phyloP scores from a whole-genome alignment of 2,329 filamentous ascomycete species.

The Elsinoe australis region DNA sequence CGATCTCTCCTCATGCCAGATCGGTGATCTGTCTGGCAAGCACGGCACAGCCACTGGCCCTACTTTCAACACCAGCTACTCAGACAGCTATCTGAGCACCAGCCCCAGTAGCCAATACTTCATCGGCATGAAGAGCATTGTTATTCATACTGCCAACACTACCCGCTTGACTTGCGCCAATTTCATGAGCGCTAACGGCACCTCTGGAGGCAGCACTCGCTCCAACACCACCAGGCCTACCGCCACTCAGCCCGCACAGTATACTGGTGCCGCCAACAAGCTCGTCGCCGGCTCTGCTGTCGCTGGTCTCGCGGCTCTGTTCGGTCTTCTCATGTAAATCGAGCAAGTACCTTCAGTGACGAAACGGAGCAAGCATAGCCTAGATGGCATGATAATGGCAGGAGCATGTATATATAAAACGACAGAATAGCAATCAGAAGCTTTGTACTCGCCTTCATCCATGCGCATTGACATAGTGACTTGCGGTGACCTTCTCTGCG shows the following conservation, averaged over 20 bases:
- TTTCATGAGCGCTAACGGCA: not conserved
- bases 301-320: constrained; percentile 19
- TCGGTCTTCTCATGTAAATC: constrained; percentile 21
- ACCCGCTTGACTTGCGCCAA: constrained; percentile 17
- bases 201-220: not conserved
- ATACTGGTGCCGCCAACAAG: constrained; percentile 8
- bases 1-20: constrained; percentile 59
- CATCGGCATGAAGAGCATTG: constrained; percentile 38
- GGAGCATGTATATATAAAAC: constrained; percentile 3
- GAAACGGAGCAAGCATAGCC: no score
- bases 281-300: constrained; percentile 5
- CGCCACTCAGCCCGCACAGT: constrained; percentile 4
- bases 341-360: no score
- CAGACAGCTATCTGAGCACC: constrained; percentile 53
- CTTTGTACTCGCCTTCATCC: no score
- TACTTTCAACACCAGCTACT: constrained; percentile 36
- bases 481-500: no score
- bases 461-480: no score
- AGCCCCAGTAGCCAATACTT: constrained; percentile 46
- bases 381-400: no score
- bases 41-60: constrained; percentile 50
- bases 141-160: constrained; percentile 28
- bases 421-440: no score
- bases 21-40: constrained; percentile 71
- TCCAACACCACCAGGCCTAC: constrained; percentile 8